Conservation (phyloP, 805 yeast genomes). For the Diddensiella transvaalensis region DNA sequence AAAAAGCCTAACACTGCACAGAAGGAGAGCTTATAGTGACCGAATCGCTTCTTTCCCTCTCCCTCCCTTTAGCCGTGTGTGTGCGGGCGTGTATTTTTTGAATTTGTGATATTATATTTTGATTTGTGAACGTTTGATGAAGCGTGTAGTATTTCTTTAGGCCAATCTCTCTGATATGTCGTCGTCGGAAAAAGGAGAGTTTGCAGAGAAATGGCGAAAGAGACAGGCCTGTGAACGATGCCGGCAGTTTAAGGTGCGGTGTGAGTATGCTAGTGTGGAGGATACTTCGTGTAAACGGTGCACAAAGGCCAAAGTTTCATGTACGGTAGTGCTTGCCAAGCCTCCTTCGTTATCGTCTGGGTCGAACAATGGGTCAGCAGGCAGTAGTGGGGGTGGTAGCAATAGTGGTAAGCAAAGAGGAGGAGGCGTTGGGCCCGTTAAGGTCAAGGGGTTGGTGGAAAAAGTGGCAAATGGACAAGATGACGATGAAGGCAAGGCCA, state of each 20-base stretch:
- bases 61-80: too few species aligned
- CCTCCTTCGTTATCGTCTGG: neutral
- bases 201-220: conserved; percentile 20
- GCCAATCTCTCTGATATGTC: too few species aligned
- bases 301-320: conserved; percentile 13
- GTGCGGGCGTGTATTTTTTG: too few species aligned
- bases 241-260: conserved; percentile 22
- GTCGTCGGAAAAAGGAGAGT: neutral
- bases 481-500: neutral
- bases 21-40: too few species aligned
- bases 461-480: neutral
- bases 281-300: conserved; percentile 20
- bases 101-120: too few species aligned
- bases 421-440: neutral
- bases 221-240: conserved; percentile 24
- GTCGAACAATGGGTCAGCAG: neutral
- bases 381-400: neutral
- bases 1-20: too few species aligned
- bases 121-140: too few species aligned
- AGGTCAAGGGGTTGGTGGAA: neutral
- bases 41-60: too few species aligned
- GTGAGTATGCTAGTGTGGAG: conserved; percentile 21
- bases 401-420: neutral
- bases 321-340: neutral
- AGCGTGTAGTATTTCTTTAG: too few species aligned